Evolutionary conservation across 208 protist species (phyloP), one percentile per base, ranked within the genome.

Genomic region (Crithidia brevicula): DNA sequence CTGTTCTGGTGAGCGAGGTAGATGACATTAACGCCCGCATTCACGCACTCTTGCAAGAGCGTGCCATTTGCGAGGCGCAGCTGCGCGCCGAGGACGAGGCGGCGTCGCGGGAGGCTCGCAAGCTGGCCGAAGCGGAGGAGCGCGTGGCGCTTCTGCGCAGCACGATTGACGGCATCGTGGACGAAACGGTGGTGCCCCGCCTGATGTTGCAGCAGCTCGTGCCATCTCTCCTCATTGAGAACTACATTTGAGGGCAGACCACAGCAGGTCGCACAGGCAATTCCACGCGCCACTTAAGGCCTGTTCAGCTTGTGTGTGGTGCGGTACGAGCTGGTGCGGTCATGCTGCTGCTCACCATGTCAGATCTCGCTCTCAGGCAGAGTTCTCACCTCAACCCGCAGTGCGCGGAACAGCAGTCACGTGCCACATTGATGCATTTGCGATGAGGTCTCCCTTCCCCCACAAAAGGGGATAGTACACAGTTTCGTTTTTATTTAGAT

Each of bases 161-260:
- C 22, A 88, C 87, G 3, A 82, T 95, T 40, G 90, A 95, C 15
- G 80, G 61, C 30, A 86, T 93, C 30, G 81, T 76, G 52, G 53
- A 75, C 38, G 86, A 93, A 46, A 80, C 82, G 18, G 47, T 83
- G 38, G 59, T 76, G 22, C 83, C 80, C 6, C 76, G 83, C 31
- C 34, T 93, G 60, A 60, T 91, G 71, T 71, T 95, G 53, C 77
- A 72, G 34, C 83, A 92, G 70, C 67, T 92, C 3, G 85, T 95
- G 11, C 90, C 90, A 4, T 88, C 86, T 34, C 67, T 95, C 18
- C 65, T 89, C 58, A 85, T 95, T 40, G 83, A 93, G 9, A 95
- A 95, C 74, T 95, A 93, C 57, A 66, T 62, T 36, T 82, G 36
- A 75, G 27, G 8, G 7, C 13, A 45, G 36, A 2, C 6, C 27